Percentiles rank a stretch among this genome's conserved stretches.
These are phyloP conservation scores for Cadophora sp. DNA, from an alignment of 2,329 filamentous ascomycete species.

Conservation along the genomic window DNA sequence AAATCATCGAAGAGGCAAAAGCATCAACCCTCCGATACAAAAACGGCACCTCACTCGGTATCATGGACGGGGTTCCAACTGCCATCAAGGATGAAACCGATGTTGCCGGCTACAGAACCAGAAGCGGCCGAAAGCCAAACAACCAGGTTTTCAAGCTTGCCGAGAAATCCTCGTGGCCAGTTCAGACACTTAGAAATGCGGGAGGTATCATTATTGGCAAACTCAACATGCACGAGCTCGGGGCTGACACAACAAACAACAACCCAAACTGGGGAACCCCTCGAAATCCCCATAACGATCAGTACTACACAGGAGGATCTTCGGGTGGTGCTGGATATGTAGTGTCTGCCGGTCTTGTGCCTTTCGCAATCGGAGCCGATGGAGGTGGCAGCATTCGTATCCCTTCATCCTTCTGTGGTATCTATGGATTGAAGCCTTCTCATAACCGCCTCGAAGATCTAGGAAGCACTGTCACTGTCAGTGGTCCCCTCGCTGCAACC, in stretches of 20 bases:
- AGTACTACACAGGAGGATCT: constrained; percentile 84
- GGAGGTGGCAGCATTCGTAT: constrained; percentile 71
- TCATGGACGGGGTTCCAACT: constrained; percentile 83
- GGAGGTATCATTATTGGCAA: constrained; percentile 81
- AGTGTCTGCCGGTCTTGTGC: constrained; percentile 68
- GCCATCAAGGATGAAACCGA: constrained; percentile 85
- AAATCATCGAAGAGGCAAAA: constrained; percentile 70
- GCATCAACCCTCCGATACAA: constrained; percentile 78
- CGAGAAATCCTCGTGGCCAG: constrained; percentile 74
- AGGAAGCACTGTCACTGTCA: constrained; percentile 64
- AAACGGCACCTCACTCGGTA: constrained; percentile 66
- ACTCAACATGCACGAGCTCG: constrained; percentile 84
- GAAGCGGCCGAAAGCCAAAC: constrained; percentile 75
- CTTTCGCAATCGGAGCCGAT: constrained; percentile 84
- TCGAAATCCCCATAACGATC: constrained; percentile 73
- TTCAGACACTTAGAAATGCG: constrained; percentile 71
- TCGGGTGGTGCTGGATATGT: constrained; percentile 92
- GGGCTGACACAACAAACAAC: constrained; percentile 82
- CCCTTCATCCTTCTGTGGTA: constrained; percentile 44
- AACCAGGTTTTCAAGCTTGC: constrained; percentile 78
- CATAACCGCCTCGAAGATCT: constrained; percentile 71
- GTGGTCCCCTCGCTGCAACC: constrained; percentile 77
- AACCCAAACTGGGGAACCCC: constrained; percentile 86
- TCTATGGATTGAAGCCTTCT: constrained; percentile 82
- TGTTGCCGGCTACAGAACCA: constrained; percentile 74